phyloP scores from a whole-genome alignment of 495 filamentous ascomycete species.

The Platismatia glauca region DNA sequence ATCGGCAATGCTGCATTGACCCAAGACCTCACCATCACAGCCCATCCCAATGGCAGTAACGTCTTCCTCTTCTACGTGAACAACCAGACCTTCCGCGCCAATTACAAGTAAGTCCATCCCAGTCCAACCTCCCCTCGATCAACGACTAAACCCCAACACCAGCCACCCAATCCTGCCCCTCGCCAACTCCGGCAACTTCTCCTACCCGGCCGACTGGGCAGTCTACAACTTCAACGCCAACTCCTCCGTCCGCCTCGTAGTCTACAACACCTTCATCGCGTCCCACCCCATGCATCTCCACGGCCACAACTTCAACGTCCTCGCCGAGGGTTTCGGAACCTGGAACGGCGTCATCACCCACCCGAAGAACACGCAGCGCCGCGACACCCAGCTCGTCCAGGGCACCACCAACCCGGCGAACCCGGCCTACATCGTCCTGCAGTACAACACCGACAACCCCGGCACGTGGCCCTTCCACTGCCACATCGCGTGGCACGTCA shows the following conservation, averaged over 20 bases:
- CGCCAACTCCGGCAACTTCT: constrained; percentile 42
- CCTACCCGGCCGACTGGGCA: constrained; percentile 43
- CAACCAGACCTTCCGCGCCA: constrained; percentile 41
- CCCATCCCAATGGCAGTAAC: constrained; percentile 41
- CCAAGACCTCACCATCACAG: constrained; percentile 42
- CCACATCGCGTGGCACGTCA: constrained; percentile 30
- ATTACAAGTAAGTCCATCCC: constrained; percentile 44
- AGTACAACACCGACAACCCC: constrained; percentile 23
- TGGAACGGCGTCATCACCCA: constrained; percentile 30
- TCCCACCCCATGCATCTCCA: constrained; percentile 37
- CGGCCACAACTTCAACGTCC: constrained; percentile 35
- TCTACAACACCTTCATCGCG: constrained; percentile 41
- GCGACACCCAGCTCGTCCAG: constrained; percentile 53
- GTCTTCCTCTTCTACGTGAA: constrained; percentile 49
- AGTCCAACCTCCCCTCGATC: too few species aligned
- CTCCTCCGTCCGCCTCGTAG: constrained; percentile 44
- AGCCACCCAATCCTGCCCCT: constrained; percentile 43
- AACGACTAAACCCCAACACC: too few species aligned
- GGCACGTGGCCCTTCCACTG: constrained; percentile 28
- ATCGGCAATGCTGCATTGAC: constrained; percentile 39
- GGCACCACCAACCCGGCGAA: constrained; percentile 26
- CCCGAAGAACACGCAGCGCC: constrained; percentile 40
- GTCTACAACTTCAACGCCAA: constrained; percentile 49
- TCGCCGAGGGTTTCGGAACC: constrained; percentile 27
- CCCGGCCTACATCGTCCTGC: constrained; percentile 30